A percentile compares a stretch with the other conserved stretches of the same genome.
Evolutionary conservation across 352 stramenopile species (phyloP).

Genomic region (Thraustochytrium sp.): DNA sequence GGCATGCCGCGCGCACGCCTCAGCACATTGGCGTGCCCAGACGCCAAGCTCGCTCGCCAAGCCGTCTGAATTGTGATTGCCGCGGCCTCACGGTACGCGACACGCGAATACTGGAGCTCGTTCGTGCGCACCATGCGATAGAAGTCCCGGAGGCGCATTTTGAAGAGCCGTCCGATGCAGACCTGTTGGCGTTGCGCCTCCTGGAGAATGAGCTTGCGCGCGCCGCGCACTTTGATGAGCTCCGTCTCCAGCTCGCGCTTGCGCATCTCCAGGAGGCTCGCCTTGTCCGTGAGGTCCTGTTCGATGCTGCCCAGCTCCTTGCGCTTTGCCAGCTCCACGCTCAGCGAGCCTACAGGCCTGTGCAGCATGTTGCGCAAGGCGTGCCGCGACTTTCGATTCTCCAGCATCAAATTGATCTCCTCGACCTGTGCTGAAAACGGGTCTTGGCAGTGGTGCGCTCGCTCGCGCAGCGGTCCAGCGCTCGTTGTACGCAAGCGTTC

Average conservation of each 20-base stretch:
- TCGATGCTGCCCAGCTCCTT: slow-evolving; percentile 1
- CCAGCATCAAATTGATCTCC: neutral
- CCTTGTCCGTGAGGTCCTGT: neutral
- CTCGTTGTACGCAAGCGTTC: too few relatives aligned
- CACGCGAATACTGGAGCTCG: neutral
- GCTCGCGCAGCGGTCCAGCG: too few relatives aligned
- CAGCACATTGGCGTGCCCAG: neutral
- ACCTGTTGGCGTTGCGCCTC: neutral
- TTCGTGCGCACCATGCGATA: neutral
- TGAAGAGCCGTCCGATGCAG: neutral
- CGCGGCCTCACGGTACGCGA: neutral
- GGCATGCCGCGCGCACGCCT: neutral
- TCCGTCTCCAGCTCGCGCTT: slow-evolving; percentile 1
- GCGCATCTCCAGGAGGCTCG: neutral
- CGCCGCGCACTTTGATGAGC: neutral
- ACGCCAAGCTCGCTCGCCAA: neutral
- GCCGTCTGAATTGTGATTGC: slow-evolving; percentile 36
- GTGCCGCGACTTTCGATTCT: neutral
- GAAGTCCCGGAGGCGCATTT: neutral
- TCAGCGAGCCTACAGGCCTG: neutral
- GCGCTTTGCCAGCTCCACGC: neutral
- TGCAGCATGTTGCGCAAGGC: neutral
- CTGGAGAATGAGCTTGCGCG: neutral
- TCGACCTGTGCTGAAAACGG: neutral
- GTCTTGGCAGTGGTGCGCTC: too few relatives aligned